Evolutionary conservation across 2,329 filamentous ascomycete genomes (phyloP).

Genomic region (Scolecobasidium constrictum): DNA sequence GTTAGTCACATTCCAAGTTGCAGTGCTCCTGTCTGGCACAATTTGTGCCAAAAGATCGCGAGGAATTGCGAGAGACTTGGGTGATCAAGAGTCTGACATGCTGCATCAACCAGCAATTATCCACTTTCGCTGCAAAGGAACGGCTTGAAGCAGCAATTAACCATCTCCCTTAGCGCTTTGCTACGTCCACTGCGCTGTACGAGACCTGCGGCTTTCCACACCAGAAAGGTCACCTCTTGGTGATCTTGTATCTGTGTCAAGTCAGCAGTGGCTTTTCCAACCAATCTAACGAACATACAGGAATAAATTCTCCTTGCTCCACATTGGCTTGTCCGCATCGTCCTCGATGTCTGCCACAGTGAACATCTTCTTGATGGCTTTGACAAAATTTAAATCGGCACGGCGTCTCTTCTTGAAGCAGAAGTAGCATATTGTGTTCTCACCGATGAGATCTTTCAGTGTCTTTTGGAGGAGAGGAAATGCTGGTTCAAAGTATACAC

Average conservation of each 20-base stretch:
- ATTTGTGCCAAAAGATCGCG: no score
- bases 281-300: constrained; percentile 29
- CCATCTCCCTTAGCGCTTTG: no score
- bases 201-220: no score
- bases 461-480: constrained; percentile 81
- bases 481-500: constrained; percentile 92
- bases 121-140: no score
- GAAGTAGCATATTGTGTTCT: constrained; percentile 62
- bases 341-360: constrained; percentile 35
- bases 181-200: no score
- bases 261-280: no score
- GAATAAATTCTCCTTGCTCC: constrained; percentile 36
- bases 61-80: no score
- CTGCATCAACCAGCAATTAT: no score
- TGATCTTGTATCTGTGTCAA: neutral
- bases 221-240: neutral
- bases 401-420: constrained; percentile 90
- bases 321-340: constrained; percentile 35
- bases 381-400: constrained; percentile 47
- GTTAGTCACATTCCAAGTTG: no score
- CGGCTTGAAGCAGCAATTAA: no score
- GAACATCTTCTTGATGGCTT: constrained; percentile 37
- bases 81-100: no score
- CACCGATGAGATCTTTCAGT: constrained; percentile 59
- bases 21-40: no score